A percentile compares a stretch with the other conserved stretches of the same genome.
Evolutionary conservation across 75 land plant genomes (phyloP).

Genomic region (Sequoiadendron giganteum): DNA sequence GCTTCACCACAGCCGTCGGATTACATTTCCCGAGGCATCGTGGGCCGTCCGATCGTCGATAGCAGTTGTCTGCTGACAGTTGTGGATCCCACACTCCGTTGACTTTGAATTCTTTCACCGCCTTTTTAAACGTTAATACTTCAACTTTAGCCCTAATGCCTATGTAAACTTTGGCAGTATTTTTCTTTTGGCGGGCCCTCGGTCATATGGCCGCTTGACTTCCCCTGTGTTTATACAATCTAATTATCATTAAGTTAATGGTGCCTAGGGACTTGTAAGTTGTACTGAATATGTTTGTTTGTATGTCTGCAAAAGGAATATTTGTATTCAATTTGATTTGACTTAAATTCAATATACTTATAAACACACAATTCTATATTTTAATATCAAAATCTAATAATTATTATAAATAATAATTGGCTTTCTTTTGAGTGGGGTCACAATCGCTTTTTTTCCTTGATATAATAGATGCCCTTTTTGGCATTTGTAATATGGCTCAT

Average conservation of each 20-base stretch:
- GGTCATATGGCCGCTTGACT: slow-evolving; percentile 1
- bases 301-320: neutral
- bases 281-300: neutral
- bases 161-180: neutral
- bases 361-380: neutral
- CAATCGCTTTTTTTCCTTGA: neutral
- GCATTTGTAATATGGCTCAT: no score
- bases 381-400: neutral
- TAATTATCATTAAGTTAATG: neutral
- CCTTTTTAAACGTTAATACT: neutral
- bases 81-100: neutral
- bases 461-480: neutral
- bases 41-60: neutral
- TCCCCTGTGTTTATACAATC: neutral
- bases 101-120: neutral
- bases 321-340: neutral
- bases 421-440: neutral
- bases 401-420: no score
- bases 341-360: neutral
- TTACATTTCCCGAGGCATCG: neutral
- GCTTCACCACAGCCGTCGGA: neutral
- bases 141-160: neutral
- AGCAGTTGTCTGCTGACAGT: neutral
- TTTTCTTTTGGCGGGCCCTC: neutral
- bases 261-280: neutral